Base-by-base conservation (phyloP, 176 grass and related monocot genomes). In the Poa pratensis region DNA sequence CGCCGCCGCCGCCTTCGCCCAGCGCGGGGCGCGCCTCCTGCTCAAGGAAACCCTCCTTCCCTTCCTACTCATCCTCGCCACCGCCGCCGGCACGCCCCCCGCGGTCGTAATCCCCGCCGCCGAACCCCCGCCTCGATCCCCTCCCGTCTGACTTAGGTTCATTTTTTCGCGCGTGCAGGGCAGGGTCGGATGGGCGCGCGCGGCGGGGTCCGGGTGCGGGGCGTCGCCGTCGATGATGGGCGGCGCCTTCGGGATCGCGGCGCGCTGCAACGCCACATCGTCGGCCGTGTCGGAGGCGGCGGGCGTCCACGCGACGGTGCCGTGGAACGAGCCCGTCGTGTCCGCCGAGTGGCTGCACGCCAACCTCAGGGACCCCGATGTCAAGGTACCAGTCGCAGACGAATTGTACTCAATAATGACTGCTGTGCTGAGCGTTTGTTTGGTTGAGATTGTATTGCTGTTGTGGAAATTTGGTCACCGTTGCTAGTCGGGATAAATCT, bases 301-400 rank as follows among this genome's bases (percentile, higher is more conserved):
- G 2, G 53, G 86, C 30, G 68, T 97, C 60, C 86, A 92, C 86
- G 68, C 90, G 7, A 48, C 45, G 40, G 32, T 89, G 63, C 85
- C 93, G 1, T 48, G 65, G 77, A 82, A 50, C 1, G 91, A 96
- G 73, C 93, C 96, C 34, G 89, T 99, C 55, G 96, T 99, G 59
- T 94, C 96, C 52, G 45, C 96, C 10, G 88, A 96, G 83, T 96
- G 93, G 96, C 90, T 99, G 17, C 93, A 88, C 81, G 88, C 91
- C 86, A 92, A 94, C 88, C 87, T 99, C 43, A 94, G 74, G 84
- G 88, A 99, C 69, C 84, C 93, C 54, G 93, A 91, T 84, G 86
- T 99, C 0, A 96, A 96, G 96, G 96, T 98, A 35, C 24, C 60
- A 13, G 23, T 61, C 59, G 20, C 3, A 22, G 8, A 58, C 20